Evolutionary conservation across 305 asterid species (phyloP), one percentile per base, ranked within the genome.

Genomic region (Fraxinus latifolia): DNA sequence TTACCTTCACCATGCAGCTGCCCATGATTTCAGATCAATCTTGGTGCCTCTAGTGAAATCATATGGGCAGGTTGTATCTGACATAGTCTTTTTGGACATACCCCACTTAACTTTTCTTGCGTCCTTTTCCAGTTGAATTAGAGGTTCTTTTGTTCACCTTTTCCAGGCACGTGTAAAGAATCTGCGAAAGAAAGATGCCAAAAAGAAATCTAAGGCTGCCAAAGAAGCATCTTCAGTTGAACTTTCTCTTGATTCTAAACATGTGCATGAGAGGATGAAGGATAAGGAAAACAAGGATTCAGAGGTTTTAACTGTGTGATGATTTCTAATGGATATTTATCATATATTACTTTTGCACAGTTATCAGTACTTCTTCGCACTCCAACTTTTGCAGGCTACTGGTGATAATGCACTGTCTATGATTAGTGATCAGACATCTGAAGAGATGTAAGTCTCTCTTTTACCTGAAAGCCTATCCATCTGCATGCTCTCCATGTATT

Each of bases 201-300:
- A 50, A 50, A 50, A 50, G 21, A 50, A 50, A 50, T 50, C 21
- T 50, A 50, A 50, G 60, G 60, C 60, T 15, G 21, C 7, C 60
- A 50, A n/a, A 50, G 60, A 93, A 90, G 97, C 95, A 74, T 91
- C 94, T 87, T 86, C 94, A 88, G 99, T 98, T 2, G 99, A 95
- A 88, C 97, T 95, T 83, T 95, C 91, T 68, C 88, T 79, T 86
- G 97, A 92, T 88, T 81, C 87, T 47, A 91, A 88, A 82, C 93
- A 90, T 76, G 77, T 80, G 70, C 88, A 90, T 79, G 98, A 90
- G 65, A 93, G 84, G 91, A 47, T 85, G 23, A 95, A 90, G 88
- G 98, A 95, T 83, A 95, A 87, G 89, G 98, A 90, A 90, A 85
- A 81, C 84, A 94, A 89, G 93, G 99, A 91, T 80, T 53, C 90